Conservation (phyloP, 1,284 basidiomycete genomes). For the Papiliotrema flavescens region DNA sequence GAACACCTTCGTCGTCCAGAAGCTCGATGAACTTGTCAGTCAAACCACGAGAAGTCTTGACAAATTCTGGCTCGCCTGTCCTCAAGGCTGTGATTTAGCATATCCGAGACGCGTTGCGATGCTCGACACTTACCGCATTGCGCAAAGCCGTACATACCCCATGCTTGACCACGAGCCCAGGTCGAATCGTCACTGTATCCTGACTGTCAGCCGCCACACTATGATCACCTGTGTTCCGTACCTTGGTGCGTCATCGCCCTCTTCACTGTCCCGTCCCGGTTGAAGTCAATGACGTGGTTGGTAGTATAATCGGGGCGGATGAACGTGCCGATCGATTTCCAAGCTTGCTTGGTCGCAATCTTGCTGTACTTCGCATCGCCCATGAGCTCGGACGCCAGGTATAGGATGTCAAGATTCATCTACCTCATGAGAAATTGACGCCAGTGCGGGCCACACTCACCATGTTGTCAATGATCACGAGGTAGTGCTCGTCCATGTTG, state of each 20-base stretch:
- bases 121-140: constrained; percentile 27
- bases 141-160: constrained; percentile 41
- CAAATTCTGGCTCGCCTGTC: constrained; percentile 37
- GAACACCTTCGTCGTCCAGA: no score
- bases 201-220: constrained; percentile 7
- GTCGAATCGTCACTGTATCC: constrained; percentile 32
- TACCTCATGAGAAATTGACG: constrained; percentile 5
- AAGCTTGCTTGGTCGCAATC: constrained; percentile 34
- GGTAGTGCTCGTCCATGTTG: constrained; percentile 35
- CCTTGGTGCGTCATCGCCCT: constrained; percentile 33
- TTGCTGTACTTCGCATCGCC: constrained; percentile 31
- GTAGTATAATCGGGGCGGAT: constrained; percentile 34
- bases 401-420: constrained; percentile 45
- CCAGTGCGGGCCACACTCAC: no score
- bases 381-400: constrained; percentile 31
- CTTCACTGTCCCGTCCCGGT: constrained; percentile 6
- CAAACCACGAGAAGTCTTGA: constrained; percentile 24
- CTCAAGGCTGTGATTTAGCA: constrained; percentile 18
- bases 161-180: constrained; percentile 41
- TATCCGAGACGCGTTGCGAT: background rate
- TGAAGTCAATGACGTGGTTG: constrained; percentile 39
- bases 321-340: constrained; percentile 25
- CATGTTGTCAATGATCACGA: constrained; percentile 45
- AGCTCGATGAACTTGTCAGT: constrained; percentile 30
- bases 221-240: background rate